phyloP scores from a whole-genome alignment of 2,329 filamentous ascomycete genomes.

The Alternaria brassicicola region DNA sequence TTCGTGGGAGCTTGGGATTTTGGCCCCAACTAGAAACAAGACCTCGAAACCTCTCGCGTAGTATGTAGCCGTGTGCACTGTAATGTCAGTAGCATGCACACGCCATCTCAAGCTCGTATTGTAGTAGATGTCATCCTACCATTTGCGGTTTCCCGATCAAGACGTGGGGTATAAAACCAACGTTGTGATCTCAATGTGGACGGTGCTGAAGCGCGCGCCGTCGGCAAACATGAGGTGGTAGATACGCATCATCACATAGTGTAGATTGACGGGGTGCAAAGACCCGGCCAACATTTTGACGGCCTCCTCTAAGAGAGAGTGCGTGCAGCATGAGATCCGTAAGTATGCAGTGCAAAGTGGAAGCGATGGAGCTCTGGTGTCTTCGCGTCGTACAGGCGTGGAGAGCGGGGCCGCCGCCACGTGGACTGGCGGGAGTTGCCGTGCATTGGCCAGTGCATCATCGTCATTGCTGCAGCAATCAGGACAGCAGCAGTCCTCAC shows the following conservation, averaged over 20 bases:
- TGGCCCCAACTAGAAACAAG: background rate
- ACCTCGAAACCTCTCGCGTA: background rate
- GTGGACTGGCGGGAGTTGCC: background rate
- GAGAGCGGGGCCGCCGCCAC: background rate
- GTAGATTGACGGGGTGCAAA: too few species aligned
- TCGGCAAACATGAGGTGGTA: background rate
- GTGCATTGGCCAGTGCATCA: background rate
- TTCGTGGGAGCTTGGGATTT: background rate
- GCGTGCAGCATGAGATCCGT: background rate
- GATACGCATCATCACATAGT: too few species aligned
- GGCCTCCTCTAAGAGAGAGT: too few species aligned
- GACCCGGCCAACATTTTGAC: too few species aligned
- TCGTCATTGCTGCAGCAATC: background rate
- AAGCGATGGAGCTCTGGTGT: background rate
- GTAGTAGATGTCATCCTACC: background rate
- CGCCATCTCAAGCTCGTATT: background rate
- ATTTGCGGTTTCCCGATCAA: background rate
- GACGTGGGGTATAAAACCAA: constrained; percentile 3
- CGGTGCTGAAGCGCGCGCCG: background rate
- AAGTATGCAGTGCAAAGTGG: background rate
- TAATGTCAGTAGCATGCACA: background rate
- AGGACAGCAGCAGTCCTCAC: background rate
- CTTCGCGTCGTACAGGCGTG: background rate
- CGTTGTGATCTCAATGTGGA: background rate
- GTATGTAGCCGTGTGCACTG: background rate